Base-by-base conservation (phyloP, 441 rosid species). In the Pelargonium citronellum region DNA sequence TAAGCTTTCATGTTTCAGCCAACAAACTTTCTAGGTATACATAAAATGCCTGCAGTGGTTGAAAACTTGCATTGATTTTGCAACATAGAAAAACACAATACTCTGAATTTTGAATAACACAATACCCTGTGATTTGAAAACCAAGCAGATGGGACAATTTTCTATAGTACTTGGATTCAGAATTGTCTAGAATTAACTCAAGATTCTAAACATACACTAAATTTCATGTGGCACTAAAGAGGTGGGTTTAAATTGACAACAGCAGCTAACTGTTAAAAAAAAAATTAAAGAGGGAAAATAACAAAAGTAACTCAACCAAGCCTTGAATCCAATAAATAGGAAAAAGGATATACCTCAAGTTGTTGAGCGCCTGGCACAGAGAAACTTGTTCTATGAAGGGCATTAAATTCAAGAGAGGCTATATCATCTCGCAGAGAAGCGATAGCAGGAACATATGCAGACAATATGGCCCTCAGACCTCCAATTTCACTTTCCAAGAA, bases 401-500 rank as follows among this genome's bases (percentile, higher is more conserved):
- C 77, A 69, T 74, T 79, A 20, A 69, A 79, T 78, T 84, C 88
- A 43, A 86, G 77, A 43, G 87, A 84, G 6, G 72, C 69, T 69
- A 86, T 66, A 74, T 76, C 79, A 64, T 78, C 83, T 66, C 74
- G 70, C 49, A 86, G 73, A 60, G 89, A 83, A 17, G 81, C 68
- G 67, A 87, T 73, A 73, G 77, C 74, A n/a, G 87, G 89, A 80
- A 75, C 79, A 80, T 83, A 87, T 17, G 84, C 76, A 60, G 87
- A 82, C 64, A 84, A 77, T 44, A 80, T 77, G 24, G 69, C 81
- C 80, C 86, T 83, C 69, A 87, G 67, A 64, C 79, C 82, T 27
- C 82, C 86, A 10, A 84, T 75, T 80, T 87, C 86, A 75, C 75
- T 72, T 72, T 87, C 94, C 81, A 86, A 73, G 71, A 68, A 72